Evolutionary conservation across 345 rosid species (phyloP).

Genomic region (Eucalyptus sideroxylon): DNA sequence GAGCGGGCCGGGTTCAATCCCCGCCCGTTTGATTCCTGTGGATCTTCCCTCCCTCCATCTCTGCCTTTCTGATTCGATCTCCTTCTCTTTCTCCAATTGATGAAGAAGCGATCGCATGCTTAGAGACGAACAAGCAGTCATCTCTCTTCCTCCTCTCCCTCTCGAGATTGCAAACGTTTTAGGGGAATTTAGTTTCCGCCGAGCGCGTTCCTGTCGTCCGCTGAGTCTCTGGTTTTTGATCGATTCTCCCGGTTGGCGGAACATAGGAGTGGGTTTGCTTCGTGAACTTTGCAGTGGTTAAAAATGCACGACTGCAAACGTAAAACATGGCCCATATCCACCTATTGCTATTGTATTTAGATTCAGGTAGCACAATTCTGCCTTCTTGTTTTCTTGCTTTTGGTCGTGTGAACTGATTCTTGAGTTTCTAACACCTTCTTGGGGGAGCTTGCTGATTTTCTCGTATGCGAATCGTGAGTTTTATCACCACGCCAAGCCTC

Average conservation of each 20-base stretch:
- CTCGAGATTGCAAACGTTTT: not conserved
- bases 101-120: not conserved
- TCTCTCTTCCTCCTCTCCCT: not conserved
- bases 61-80: too few relatives aligned
- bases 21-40: not conserved
- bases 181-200: not conserved
- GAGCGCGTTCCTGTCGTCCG: not conserved
- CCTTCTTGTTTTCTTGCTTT: too few relatives aligned
- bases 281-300: too few relatives aligned
- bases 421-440: not conserved
- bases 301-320: too few relatives aligned
- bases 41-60: rapidly evolving
- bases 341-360: too few relatives aligned
- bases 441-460: not conserved
- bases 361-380: not conserved
- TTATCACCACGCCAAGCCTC: not conserved
- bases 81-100: not conserved
- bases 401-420: too few relatives aligned
- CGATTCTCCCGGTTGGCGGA: not conserved
- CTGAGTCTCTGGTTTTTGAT: not conserved
- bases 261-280: too few relatives aligned
- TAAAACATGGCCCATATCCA: too few relatives aligned
- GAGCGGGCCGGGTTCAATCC: not conserved
- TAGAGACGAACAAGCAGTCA: not conserved
- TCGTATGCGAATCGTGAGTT: not conserved